Conservation (phyloP, 2,329 filamentous ascomycete genomes). For the Tetracladium maxilliforme region DNA sequence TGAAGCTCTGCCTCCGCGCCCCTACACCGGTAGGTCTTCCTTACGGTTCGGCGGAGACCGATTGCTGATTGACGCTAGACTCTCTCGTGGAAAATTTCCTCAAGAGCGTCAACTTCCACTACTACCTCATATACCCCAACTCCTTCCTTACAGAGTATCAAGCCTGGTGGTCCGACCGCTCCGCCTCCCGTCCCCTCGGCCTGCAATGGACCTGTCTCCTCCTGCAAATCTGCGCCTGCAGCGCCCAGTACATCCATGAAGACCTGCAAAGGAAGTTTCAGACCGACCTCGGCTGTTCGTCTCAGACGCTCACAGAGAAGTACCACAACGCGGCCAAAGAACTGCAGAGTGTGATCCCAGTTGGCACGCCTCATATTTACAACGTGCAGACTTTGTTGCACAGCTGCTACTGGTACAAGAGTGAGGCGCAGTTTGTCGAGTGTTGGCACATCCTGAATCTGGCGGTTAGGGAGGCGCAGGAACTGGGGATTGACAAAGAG, state of each 20-base stretch:
- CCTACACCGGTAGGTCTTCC: background rate
- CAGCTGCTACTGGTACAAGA: conserved; percentile 22
- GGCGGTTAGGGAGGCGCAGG: conserved; percentile 20
- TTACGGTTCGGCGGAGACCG: no score
- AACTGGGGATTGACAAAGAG: conserved; percentile 8
- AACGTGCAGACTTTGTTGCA: conserved; percentile 19
- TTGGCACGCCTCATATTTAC: conserved; percentile 17
- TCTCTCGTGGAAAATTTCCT: conserved; percentile 21
- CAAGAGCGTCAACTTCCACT: conserved; percentile 20
- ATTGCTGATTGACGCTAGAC: conserved; percentile 16
- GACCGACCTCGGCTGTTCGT: conserved; percentile 13
- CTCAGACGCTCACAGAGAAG: conserved; percentile 13
- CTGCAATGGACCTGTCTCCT: conserved; percentile 22
- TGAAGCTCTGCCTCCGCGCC: background rate
- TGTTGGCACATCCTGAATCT: conserved; percentile 20
- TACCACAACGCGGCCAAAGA: conserved; percentile 18
- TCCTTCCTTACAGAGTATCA: conserved; percentile 20
- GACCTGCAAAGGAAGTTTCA: conserved; percentile 16
- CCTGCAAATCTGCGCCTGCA: conserved; percentile 21
- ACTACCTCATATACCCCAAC: conserved; percentile 21
- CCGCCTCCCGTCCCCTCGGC: conserved; percentile 14
- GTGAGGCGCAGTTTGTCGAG: conserved; percentile 19
- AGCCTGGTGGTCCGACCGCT: conserved; percentile 17
- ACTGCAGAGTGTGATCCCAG: conserved; percentile 16
- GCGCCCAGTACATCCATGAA: conserved; percentile 16